phyloP scores from a whole-genome alignment of 371 early-diverging fungal genomes.

The Mortierella sp. region DNA sequence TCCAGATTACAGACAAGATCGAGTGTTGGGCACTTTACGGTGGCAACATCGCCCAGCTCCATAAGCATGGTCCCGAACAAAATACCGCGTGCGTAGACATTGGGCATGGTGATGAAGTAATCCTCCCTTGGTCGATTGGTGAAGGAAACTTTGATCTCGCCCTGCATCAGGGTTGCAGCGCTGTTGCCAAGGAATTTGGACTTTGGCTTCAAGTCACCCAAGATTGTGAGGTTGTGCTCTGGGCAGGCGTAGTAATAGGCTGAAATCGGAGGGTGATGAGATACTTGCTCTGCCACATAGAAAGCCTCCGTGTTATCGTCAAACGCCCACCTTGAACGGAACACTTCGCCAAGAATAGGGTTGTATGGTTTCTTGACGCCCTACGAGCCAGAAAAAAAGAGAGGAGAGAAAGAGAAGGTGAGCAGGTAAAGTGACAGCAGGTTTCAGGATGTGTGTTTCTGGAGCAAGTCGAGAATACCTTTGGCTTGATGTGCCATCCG shows the following conservation, averaged over 20 bases:
- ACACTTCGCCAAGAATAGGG: conserved; percentile 94
- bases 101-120: conserved; percentile 88
- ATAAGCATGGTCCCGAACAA: conserved; percentile 94
- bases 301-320: conserved; percentile 78
- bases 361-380: conserved; percentile 98
- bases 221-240: conserved; percentile 80
- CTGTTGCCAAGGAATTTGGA: conserved; percentile 94
- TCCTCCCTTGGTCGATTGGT: conserved; percentile 73
- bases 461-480: conserved; percentile 59
- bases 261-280: conserved; percentile 97
- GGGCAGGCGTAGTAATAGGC: conserved; percentile 89
- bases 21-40: conserved; percentile 76
- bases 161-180: conserved; percentile 91
- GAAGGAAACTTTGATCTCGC: conserved; percentile 72
- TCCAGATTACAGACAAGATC: conserved; percentile 86
- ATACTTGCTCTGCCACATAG: conserved; percentile 94
- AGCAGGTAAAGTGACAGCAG: neutral
- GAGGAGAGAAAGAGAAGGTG: neutral
- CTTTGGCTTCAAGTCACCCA: conserved; percentile 89
- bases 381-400: conserved; percentile 50
- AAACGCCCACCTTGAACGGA: conserved; percentile 82
- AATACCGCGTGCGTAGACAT: conserved; percentile 94
- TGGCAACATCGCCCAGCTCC: conserved; percentile 88
- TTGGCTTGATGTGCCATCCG: conserved; percentile 97
- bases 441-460: neutral